Conservation (phyloP, 2,329 filamentous ascomycete genomes). For the Hypocrella siamensis region DNA sequence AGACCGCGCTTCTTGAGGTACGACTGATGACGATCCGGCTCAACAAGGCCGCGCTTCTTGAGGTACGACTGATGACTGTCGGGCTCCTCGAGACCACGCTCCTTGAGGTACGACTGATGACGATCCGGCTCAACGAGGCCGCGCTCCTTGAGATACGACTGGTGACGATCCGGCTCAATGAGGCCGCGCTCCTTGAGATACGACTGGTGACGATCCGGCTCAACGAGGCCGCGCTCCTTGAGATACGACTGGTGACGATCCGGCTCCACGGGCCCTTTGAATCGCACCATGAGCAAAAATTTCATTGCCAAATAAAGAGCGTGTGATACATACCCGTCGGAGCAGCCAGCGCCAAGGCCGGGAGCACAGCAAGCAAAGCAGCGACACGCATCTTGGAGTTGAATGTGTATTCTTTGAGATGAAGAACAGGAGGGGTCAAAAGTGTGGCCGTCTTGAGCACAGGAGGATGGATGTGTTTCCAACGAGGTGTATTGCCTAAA, state of each 20-base stretch:
- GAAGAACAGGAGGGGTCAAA: too few species aligned
- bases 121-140: not conserved
- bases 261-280: too few species aligned
- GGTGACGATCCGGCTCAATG: not conserved
- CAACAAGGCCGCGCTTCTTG: not conserved
- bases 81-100: not conserved
- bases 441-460: too few species aligned
- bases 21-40: not conserved
- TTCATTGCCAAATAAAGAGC: too few species aligned
- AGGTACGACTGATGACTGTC: not conserved
- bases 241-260: not conserved
- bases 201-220: not conserved
- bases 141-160: not conserved
- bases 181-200: not conserved
- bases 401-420: not conserved
- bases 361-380: not conserved
- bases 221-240: not conserved
- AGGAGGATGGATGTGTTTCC: too few species aligned
- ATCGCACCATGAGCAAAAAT: too few species aligned
- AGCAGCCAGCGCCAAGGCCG: conserved; percentile 3
- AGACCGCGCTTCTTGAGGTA: not conserved
- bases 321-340: not conserved
- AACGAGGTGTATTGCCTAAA: too few species aligned
- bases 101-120: not conserved
- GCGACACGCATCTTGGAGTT: conserved; percentile 2